Conservation (phyloP, 768 basidiomycete species). For the Phylloporus sp. region DNA sequence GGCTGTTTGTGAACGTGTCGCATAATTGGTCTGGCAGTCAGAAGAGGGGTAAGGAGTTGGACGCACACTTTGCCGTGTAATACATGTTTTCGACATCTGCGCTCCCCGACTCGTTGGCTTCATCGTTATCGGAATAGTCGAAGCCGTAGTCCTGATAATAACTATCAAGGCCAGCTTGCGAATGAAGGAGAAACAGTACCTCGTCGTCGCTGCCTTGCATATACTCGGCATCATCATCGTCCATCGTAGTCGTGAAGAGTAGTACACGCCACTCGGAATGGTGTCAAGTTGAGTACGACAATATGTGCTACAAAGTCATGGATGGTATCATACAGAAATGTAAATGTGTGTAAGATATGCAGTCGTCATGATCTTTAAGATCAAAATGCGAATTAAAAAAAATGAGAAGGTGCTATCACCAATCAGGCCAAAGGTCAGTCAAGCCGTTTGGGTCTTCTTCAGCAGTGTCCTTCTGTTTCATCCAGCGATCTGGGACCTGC, state of each 20-base stretch:
- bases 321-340: slow-evolving; percentile 20
- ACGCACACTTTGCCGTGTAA: slow-evolving; percentile 92
- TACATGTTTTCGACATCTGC: slow-evolving; percentile 98
- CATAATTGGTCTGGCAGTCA: not conserved
- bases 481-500: slow-evolving; percentile 87
- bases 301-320: slow-evolving; percentile 26
- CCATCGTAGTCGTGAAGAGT: slow-evolving; percentile 46
- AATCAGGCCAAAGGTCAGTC: slow-evolving; percentile 61
- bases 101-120: slow-evolving; percentile 72
- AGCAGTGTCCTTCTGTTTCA: slow-evolving; percentile 77
- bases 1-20: slow-evolving; percentile 40
- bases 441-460: slow-evolving; percentile 66
- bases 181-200: slow-evolving; percentile 37
- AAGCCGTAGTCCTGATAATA: slow-evolving; percentile 82
- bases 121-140: slow-evolving; percentile 91
- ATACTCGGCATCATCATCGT: slow-evolving; percentile 92
- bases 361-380: slow-evolving; percentile 1
- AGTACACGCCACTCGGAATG: not conserved
- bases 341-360: not conserved
- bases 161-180: not conserved
- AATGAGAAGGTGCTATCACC: slow-evolving; percentile 37
- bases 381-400: slow-evolving; percentile 3
- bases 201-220: slow-evolving; percentile 89
- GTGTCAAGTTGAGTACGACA: not conserved
- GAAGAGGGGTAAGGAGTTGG: not conserved